A percentile compares a stretch with the other conserved stretches of the same genome.
Evolutionary conservation across 2,329 filamentous ascomycete species (phyloP).

Genomic region (Beauveria bassiana): DNA sequence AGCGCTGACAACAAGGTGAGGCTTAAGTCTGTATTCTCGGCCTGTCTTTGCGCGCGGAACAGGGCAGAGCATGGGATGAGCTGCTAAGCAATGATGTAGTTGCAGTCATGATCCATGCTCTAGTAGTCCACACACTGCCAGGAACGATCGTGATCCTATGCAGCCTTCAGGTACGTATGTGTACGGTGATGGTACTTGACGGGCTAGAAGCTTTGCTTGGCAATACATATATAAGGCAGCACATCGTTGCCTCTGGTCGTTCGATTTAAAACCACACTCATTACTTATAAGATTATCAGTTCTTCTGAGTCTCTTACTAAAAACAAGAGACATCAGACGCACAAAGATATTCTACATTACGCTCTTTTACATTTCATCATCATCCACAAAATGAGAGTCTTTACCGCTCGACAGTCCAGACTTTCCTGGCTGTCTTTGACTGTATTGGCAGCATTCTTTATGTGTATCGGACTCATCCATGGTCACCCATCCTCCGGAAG

Average conservation of each 20-base stretch:
- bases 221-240: not conserved
- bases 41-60: not conserved
- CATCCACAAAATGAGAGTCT: not conserved
- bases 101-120: not conserved
- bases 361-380: not conserved
- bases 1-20: not conserved
- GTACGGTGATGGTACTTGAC: not conserved
- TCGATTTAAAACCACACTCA: not conserved
- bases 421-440: constrained; percentile 1
- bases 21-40: not conserved
- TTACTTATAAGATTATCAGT: not conserved
- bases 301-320: not conserved
- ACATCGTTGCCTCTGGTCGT: not conserved
- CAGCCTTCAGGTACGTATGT: too few species aligned
- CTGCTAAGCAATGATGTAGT: not conserved
- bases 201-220: not conserved
- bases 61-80: not conserved
- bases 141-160: not conserved
- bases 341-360: not conserved
- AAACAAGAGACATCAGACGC: not conserved
- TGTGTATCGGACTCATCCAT: not conserved
- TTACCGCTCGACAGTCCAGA: not conserved
- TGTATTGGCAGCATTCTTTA: not conserved
- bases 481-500: not conserved
- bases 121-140: too few species aligned